Percentiles rank a stretch among this genome's conserved stretches.
Conservation (phyloP, 257 asterid species). For the Solanum dulcamara region DNA sequence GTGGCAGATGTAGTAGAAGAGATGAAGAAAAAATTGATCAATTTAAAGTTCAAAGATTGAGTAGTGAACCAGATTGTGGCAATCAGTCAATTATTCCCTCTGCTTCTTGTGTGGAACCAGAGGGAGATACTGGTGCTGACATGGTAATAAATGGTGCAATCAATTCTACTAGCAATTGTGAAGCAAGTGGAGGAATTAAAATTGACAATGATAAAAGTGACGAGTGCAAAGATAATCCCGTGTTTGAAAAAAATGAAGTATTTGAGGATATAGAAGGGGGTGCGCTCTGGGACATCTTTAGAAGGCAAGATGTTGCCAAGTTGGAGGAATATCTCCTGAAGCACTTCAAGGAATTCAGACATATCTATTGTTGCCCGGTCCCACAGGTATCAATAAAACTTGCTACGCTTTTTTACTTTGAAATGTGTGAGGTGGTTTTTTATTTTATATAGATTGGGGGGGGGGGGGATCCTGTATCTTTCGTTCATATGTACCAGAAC, state of each 20-base stretch:
- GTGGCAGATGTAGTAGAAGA: neutral
- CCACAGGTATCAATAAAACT: conserved; percentile 31
- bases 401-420: neutral
- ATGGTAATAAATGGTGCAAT: neutral
- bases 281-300: conserved; percentile 93
- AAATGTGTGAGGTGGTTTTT: neutral
- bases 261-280: conserved; percentile 34
- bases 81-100: neutral
- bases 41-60: neutral
- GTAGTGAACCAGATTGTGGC: neutral
- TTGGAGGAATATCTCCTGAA: conserved; percentile 44
- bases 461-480: neutral
- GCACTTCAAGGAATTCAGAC: conserved; percentile 34
- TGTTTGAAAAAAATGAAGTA: conserved; percentile 1
- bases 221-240: neutral
- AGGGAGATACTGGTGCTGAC: neutral
- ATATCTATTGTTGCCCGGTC: conserved; percentile 30
- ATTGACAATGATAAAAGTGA: neutral
- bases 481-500: neutral
- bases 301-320: conserved; percentile 73
- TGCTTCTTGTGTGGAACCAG: neutral
- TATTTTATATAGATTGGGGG: neutral
- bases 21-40: neutral
- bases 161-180: neutral
- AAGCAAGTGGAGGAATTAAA: neutral